A percentile compares a stretch with the other conserved stretches of the same genome.
Evolutionary conservation across 768 basidiomycete species (phyloP).

Genomic region (Trametes gibbosa): DNA sequence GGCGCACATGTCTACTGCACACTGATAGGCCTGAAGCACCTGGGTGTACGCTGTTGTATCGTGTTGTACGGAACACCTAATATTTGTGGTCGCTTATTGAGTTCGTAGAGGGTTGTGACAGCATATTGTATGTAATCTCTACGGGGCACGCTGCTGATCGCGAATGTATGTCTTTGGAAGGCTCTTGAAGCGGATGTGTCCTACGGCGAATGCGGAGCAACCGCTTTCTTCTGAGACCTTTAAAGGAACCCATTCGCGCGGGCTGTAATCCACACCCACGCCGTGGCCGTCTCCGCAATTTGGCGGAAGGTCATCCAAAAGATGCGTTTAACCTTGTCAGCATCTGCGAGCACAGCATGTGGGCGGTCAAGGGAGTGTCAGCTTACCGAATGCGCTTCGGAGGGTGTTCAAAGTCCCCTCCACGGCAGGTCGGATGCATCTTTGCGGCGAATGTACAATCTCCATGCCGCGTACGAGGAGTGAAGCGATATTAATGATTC

Average conservation of each 20-base stretch:
- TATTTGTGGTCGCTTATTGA: neutral
- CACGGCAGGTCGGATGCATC: constrained; percentile 68
- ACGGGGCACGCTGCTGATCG: neutral
- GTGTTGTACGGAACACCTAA: neutral
- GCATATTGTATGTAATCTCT: neutral
- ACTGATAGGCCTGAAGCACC: too few relatives aligned
- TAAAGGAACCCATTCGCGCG: too few relatives aligned
- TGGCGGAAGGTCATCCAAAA: too few relatives aligned
- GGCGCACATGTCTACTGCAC: neutral
- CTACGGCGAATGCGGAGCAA: too few relatives aligned
- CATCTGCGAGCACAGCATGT: too few relatives aligned
- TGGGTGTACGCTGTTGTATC: neutral
- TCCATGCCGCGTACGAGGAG: constrained; percentile 47
- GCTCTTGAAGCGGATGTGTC: neutral
- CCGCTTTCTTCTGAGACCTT: too few relatives aligned
- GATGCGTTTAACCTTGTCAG: too few relatives aligned
- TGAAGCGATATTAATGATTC: constrained; percentile 64
- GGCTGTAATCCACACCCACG: too few relatives aligned
- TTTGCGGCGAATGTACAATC: constrained; percentile 45
- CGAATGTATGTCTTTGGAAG: neutral
- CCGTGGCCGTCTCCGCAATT: too few relatives aligned
- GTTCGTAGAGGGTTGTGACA: neutral
- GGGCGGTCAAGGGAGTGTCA: too few relatives aligned
- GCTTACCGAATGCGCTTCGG: constrained; percentile 51
- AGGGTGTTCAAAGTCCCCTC: constrained; percentile 66